Evolutionary conservation across 2,329 filamentous ascomycete genomes (phyloP), one percentile per base, ranked within the genome.

Genomic region (Zasmidium citrigriseum): DNA sequence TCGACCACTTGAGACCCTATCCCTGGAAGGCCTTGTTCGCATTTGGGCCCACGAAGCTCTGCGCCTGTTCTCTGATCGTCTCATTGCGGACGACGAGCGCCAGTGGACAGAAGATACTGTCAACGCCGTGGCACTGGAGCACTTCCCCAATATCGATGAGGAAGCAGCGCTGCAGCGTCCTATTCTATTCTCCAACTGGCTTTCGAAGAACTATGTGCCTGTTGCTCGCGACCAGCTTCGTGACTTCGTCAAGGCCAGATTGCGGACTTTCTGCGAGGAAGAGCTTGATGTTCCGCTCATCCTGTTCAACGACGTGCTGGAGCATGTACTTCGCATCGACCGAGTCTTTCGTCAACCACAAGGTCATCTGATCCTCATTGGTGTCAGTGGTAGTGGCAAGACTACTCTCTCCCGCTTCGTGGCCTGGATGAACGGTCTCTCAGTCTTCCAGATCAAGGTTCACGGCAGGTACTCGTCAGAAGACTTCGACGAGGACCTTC

Each of bases 381-480:
- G 95, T 80, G 95, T 99, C 55, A 99, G 95, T 73, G 96, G 95
- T 66, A 96, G 91, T 80, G 95, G 95, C 77, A 99, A 99, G 81
- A 99, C 95, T 3, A 99, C 95, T 0, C 79, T 99, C 12, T 98
- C 96, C 27, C 89, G 96, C 57, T 99, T 99, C 65, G 95, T 99
- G 60, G 95, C 95, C 48, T 99, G 95, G 95, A 99, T 99, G 95
- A 99, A 99, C 70, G 96, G 96, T 59, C 83, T 99, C 60, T 96
- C 93, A 73, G 93, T 99, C 44, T 99, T 97, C 83, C 95, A 99
- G 78, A 99, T 99, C 83, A 99, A 99, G 82, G 95, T 99, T 0
- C 95, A 99, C 70, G 95, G 95, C 64, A 97, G 93, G 73, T 99
- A 99, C 77, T 97, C 95, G 16, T 90, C 90, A 1, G 95, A 98